Evolutionary conservation across 2,329 filamentous ascomycete species (phyloP), one percentile per base, ranked within the genome.

Genomic region (Cryphonectria carpinicola): DNA sequence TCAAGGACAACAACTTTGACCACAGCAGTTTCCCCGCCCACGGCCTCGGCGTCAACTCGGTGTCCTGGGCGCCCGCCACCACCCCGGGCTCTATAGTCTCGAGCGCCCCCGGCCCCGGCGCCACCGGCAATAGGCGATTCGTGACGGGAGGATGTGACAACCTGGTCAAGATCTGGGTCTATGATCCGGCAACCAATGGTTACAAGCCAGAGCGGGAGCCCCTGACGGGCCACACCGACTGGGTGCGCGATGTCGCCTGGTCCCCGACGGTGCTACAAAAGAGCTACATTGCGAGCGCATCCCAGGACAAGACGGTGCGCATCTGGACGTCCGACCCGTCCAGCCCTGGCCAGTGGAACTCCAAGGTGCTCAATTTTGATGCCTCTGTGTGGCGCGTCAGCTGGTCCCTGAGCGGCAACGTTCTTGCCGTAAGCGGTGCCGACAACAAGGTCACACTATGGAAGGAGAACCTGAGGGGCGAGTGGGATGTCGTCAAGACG

Each of bases 201-300:
- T 92, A 91, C 81, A 88, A 87, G 80, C 84, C 86, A 76, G 89
- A 91, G 79, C 80, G 86, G 35, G 87, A 88, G 74, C 82, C 92
- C 14, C 85, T 99, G 74, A 82, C 86, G 1, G 96, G 96, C 73
- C 96, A 99, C 83, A 88, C 89, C 7, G 96, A 98, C 84, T 99
- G 96, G 96, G 96, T 99, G 69, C 91, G 96, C 74, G 96, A 99
- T 81, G 96, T 99, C 17, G 93, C 95, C 19, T 99, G 96, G 96
- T 95, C 93, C 65, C 96, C 96, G 14, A 98, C 94, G 35, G 93
- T 98, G 69, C 87, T 99, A 71, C 93, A 95, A 77, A 98, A 97
- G 87, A 94, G 92, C 71, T 99, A 99, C 84, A 98, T 99, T 79
- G 96, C 96, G 41, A 95, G 92, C 65, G 96, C 95, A 14, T 95